Evolutionary conservation across 768 basidiomycete species (phyloP), one percentile per base, ranked within the genome.

Genomic region (Mycena kentingensis): DNA sequence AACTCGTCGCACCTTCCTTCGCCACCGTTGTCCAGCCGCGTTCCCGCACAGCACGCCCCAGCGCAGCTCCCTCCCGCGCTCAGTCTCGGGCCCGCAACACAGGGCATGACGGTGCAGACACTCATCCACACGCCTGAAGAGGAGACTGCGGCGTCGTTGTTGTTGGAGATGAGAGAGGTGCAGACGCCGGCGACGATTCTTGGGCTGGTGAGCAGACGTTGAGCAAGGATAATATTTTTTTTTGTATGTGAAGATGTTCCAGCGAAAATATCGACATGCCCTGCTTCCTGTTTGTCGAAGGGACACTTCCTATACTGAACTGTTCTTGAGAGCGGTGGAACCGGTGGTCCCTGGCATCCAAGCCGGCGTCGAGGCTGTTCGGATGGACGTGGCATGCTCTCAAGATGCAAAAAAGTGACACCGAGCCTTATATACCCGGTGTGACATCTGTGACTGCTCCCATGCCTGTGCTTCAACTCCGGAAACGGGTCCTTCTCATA

Each of bases 141-240:
- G 63, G 84, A 88, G 69, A 77, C 75, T 1, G 87, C 86, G 0
- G 87, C 86, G 15, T 81, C 86, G 3, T 70, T 88, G 53, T 66
- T 88, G 13, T 66, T 88, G 32, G 83, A 86, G 54, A 87, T 88
- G 54, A 77, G 80, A 58, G 71, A 70, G 28, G 67, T 63, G 5
- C 67, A 70, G 57, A 73, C 71, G 5, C 71, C 71, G 1, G 60
- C 66, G 8, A 68, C 66, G 34, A 49, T 72, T n/a, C 58, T 72
- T 34, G 71, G 70, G n/a, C 49, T 72, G 55, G 52, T 19, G 5
- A 8, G 15, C 13, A 55, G 42, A 22, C 35, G 24, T 11, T 47
- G n/a, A 36, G 31, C 5, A 42, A 38, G 22, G 34, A 11, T 42
- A 31, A 35, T 26, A n/a, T 39, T 49, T 49, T 36, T 55, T 44